Percentiles rank a stretch among this genome's conserved stretches.
These are phyloP conservation scores for Lizanozyma gosingica DNA, from an alignment of 1,139 yeast genomes.

Conservation along the genomic window DNA sequence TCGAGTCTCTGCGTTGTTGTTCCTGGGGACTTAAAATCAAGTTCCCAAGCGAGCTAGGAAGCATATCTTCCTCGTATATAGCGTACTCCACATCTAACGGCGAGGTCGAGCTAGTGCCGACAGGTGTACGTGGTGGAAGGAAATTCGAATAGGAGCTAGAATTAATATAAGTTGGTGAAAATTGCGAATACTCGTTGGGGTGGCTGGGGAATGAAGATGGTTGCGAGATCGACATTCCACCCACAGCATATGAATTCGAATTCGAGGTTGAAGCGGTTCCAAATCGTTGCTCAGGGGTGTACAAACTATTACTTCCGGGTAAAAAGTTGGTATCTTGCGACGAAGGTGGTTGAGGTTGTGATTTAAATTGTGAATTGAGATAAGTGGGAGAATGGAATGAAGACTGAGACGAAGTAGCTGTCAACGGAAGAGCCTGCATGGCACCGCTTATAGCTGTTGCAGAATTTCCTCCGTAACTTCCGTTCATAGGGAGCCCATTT, in stretches of 20 bases:
- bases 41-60: constrained; percentile 36
- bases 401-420: constrained; percentile 3
- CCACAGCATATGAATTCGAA: too few species aligned
- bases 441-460: too few species aligned
- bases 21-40: constrained; percentile 38
- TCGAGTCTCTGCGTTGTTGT: constrained; percentile 29
- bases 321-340: too few species aligned
- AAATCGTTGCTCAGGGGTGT: too few species aligned
- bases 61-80: constrained; percentile 33
- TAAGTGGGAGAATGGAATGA: neutral
- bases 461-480: too few species aligned
- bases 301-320: too few species aligned
- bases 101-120: constrained; percentile 7
- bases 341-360: constrained; percentile 4
- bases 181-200: too few species aligned
- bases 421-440: too few species aligned
- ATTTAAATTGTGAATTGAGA: too few species aligned
- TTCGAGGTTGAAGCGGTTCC: too few species aligned
- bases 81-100: constrained; percentile 11
- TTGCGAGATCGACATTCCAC: constrained; percentile 9
- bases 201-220: constrained; percentile 8
- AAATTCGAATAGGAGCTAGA: constrained; percentile 6
- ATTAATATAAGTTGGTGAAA: constrained; percentile 7
- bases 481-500: neutral
- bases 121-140: constrained; percentile 1